phyloP scores from a whole-genome alignment of 2,329 filamentous ascomycete species.

The Colletotrichum liaoningense region DNA sequence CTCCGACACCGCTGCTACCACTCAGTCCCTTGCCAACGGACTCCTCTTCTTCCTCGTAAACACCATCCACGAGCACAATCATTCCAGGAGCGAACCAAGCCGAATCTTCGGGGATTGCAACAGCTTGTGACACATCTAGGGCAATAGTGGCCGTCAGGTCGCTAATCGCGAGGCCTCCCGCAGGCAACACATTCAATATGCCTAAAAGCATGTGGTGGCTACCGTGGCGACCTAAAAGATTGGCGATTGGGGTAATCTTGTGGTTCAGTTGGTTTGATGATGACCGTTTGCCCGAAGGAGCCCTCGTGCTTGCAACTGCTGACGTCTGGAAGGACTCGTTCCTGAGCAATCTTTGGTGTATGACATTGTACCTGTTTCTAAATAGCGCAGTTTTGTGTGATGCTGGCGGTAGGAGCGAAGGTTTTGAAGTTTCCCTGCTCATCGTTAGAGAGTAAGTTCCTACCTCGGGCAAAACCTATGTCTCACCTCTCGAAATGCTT shows the following conservation, averaged over 20 bases:
- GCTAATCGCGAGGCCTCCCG: slow-evolving; percentile 83
- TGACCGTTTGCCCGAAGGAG: slow-evolving; percentile 67
- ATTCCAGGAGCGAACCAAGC: slow-evolving; percentile 96
- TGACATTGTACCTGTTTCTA: slow-evolving; percentile 89
- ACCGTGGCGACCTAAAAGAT: slow-evolving; percentile 81
- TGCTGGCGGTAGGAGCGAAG: slow-evolving; percentile 79
- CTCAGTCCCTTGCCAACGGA: slow-evolving; percentile 77
- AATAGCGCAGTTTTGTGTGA: slow-evolving; percentile 88
- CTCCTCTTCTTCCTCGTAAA: slow-evolving; percentile 94
- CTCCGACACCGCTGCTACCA: slow-evolving; percentile 84
- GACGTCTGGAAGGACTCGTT: slow-evolving; percentile 94
- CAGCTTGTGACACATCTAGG: slow-evolving; percentile 84
- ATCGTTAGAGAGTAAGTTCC: slow-evolving; percentile 36
- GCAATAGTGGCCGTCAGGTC: slow-evolving; percentile 90
- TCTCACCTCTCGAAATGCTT: slow-evolving; percentile 87
- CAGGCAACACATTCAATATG: slow-evolving; percentile 82
- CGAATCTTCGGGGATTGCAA: slow-evolving; percentile 84
- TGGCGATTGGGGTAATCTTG: slow-evolving; percentile 88
- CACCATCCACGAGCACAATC: slow-evolving; percentile 93
- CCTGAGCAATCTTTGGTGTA: slow-evolving; percentile 90
- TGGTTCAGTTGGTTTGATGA: slow-evolving; percentile 77
- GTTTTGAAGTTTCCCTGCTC: slow-evolving; percentile 68
- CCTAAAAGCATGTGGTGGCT: slow-evolving; percentile 89
- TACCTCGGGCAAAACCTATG: background rate
- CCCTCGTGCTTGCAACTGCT: slow-evolving; percentile 71